Conservation (phyloP, 2,329 filamentous ascomycete species). For the Aspergillus amoenus region DNA sequence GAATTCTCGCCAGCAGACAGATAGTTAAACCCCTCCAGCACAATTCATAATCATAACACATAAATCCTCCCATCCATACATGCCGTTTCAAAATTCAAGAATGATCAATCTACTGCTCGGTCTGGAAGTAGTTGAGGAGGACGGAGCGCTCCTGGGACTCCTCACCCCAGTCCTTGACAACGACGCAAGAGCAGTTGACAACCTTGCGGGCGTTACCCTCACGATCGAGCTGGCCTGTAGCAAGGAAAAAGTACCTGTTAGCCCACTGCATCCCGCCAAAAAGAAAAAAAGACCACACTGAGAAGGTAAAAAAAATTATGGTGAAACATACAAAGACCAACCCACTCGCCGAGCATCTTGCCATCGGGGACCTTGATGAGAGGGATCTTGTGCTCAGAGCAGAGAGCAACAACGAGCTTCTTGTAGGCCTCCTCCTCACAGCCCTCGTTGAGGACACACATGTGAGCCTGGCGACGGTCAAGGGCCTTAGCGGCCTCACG, state of each 20-base stretch:
- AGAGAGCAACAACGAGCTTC: constrained; percentile 98
- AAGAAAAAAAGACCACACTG: not conserved
- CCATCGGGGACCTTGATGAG: constrained; percentile 99
- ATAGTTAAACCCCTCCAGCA: not conserved
- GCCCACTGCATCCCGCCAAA: not conserved
- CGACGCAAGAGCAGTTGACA: constrained; percentile 99
- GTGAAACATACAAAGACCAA: constrained; percentile 86
- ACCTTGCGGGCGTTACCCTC: constrained; percentile 99
- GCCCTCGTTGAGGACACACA: constrained; percentile 99
- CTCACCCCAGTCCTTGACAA: constrained; percentile 99
- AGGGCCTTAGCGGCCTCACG: constrained; percentile 98
- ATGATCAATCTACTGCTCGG: constrained; percentile 51
- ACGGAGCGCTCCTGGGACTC: constrained; percentile 98
- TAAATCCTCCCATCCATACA: not conserved
- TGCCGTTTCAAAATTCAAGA: constrained; percentile 1
- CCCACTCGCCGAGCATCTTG: constrained; percentile 99
- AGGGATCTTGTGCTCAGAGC: constrained; percentile 99
- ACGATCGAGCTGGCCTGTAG: constrained; percentile 91
- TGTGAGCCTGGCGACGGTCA: constrained; percentile 97
- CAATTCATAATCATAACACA: not conserved
- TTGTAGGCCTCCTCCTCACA: constrained; percentile 99
- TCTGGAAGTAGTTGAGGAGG: constrained; percentile 99
- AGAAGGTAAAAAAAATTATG: not conserved
- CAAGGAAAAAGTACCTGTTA: not conserved
- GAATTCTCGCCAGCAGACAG: not conserved